These are phyloP conservation scores for Rhododendron griersonianum DNA, from an alignment of 148 eudicot genomes.

Conservation along the genomic window DNA sequence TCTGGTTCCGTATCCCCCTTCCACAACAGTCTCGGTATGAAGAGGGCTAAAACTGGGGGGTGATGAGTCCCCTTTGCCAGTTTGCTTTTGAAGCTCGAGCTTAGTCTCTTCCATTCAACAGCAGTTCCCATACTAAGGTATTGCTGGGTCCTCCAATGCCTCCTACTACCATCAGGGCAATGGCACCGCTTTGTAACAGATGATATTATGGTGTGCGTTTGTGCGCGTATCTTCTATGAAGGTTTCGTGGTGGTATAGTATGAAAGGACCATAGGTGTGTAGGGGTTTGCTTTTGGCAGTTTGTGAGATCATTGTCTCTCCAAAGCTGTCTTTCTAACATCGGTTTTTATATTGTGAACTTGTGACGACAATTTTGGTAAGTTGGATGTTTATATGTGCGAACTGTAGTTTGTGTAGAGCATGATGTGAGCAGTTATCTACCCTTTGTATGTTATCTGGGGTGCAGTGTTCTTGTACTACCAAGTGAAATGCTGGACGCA, in stretches of 20 bases:
- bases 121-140: slow-evolving; percentile 9
- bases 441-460: neutral
- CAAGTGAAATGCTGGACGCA: neutral
- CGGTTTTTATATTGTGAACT: slow-evolving; percentile 14
- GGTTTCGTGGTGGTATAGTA: slow-evolving; percentile 19
- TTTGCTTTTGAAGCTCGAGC: slow-evolving; percentile 25
- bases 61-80: slow-evolving; percentile 2
- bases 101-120: slow-evolving; percentile 15
- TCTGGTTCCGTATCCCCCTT: slow-evolving; percentile 93
- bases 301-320: slow-evolving; percentile 12
- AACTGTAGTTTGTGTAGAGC: neutral
- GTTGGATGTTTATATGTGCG: slow-evolving; percentile 1
- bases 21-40: slow-evolving; percentile 87
- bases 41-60: slow-evolving; percentile 92
- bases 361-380: slow-evolving; percentile 16
- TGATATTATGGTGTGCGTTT: slow-evolving; percentile 15
- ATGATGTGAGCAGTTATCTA: neutral
- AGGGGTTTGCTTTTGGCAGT: slow-evolving; percentile 18
- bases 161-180: slow-evolving; percentile 40
- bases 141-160: slow-evolving; percentile 25
- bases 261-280: slow-evolving; percentile 15
- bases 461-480: neutral
- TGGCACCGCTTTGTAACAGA: slow-evolving; percentile 21
- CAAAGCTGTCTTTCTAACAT: slow-evolving; percentile 8
- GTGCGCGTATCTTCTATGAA: slow-evolving; percentile 20